Evolutionary conservation across 2,329 filamentous ascomycete genomes (phyloP).

Genomic region (Madurella mycetomatis): DNA sequence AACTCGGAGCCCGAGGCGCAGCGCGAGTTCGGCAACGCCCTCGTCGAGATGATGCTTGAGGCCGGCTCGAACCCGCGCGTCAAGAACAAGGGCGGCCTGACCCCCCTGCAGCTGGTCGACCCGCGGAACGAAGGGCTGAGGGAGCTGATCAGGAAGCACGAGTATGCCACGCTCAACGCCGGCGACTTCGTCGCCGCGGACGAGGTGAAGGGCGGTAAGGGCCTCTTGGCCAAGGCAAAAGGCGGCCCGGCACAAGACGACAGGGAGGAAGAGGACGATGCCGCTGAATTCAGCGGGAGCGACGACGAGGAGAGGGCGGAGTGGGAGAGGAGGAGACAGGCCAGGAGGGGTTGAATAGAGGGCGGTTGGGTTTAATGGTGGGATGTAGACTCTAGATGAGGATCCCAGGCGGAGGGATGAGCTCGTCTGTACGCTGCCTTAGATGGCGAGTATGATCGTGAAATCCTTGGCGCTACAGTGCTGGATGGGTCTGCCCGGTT

Average conservation of each 20-base stretch:
- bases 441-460: not conserved
- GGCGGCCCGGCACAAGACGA: conserved; percentile 23
- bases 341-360: conserved; percentile 29
- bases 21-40: conserved; percentile 58
- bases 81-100: conserved; percentile 69
- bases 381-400: not conserved
- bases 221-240: not conserved
- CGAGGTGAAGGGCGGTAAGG: conserved; percentile 25
- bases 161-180: conserved; percentile 58
- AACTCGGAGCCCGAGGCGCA: conserved; percentile 62
- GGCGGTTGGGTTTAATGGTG: not conserved
- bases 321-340: conserved; percentile 51
- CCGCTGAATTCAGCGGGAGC: conserved; percentile 60
- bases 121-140: conserved; percentile 60
- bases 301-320: conserved; percentile 61
- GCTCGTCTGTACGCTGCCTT: not conserved
- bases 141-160: conserved; percentile 63
- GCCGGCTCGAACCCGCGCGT: conserved; percentile 59
- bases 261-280: conserved; percentile 44
- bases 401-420: not conserved
- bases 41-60: conserved; percentile 78
- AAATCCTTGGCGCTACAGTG: not conserved
- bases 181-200: conserved; percentile 51
- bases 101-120: conserved; percentile 68
- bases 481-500: not conserved